Conservation (phyloP, 768 basidiomycete genomes). For the Macrocybe gigantea region DNA sequence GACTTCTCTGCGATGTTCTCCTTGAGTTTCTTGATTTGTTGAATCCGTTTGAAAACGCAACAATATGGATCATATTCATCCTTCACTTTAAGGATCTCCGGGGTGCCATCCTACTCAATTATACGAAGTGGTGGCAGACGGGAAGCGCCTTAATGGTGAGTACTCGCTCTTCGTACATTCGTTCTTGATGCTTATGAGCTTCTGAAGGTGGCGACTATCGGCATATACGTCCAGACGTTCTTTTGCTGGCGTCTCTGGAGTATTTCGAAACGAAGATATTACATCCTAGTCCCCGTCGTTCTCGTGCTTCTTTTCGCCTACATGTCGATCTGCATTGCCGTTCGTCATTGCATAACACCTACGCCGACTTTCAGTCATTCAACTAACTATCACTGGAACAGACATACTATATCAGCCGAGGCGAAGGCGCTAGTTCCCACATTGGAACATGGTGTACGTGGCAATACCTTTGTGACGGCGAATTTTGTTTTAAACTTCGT, state of each 20-base stretch:
- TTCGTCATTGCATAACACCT: too few relatives aligned
- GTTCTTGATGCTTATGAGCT: background rate
- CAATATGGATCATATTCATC: constrained; percentile 24
- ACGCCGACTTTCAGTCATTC: constrained; percentile 10
- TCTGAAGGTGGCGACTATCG: constrained; percentile 22
- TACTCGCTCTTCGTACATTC: background rate
- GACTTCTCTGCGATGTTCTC: constrained; percentile 3
- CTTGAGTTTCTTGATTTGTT: background rate
- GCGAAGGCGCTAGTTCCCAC: constrained; percentile 5
- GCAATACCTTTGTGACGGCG: background rate
- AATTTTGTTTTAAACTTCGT: background rate
- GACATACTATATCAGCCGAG: constrained; percentile 21
- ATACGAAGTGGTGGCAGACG: constrained; percentile 26
- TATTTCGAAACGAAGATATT: constrained; percentile 19
- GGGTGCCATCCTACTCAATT: constrained; percentile 21
- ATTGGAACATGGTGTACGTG: constrained; percentile 24
- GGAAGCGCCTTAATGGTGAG: constrained; percentile 24
- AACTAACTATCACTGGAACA: constrained; percentile 1
- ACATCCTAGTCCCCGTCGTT: constrained; percentile 16
- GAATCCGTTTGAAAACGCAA: constrained; percentile 10
- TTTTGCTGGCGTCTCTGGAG: constrained; percentile 24
- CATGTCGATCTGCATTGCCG: constrained; percentile 16
- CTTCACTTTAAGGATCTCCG: constrained; percentile 19
- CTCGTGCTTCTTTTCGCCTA: constrained; percentile 20
- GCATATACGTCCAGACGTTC: constrained; percentile 25